Evolutionary conservation across 129 eudicot species (phyloP).

Genomic region (Ambrosia trifida): DNA sequence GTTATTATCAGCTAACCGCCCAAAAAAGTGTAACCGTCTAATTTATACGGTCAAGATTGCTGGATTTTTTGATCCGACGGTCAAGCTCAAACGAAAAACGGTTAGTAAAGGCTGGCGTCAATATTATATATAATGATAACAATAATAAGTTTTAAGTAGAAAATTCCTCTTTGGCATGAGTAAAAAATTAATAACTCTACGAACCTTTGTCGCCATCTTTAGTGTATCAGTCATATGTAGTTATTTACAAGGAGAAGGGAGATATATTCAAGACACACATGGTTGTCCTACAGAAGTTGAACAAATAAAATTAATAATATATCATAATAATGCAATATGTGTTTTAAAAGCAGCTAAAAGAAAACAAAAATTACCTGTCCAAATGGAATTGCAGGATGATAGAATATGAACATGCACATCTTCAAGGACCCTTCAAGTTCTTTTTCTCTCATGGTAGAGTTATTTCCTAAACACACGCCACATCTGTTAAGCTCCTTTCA

Average conservation of each 20-base stretch:
- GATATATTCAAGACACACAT: constrained; percentile 75
- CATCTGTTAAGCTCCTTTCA: too few relatives aligned
- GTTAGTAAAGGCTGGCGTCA: too few relatives aligned
- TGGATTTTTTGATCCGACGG: too few relatives aligned
- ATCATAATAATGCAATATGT: neutral
- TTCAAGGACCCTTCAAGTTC: constrained; percentile 80
- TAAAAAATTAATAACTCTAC: neutral
- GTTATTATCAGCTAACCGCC: too few relatives aligned
- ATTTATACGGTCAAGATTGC: too few relatives aligned
- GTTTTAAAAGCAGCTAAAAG: neutral
- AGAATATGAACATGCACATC: constrained; percentile 87
- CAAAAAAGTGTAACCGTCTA: too few relatives aligned
- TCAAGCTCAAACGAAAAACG: too few relatives aligned
- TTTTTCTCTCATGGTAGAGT: too few relatives aligned
- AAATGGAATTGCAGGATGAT: constrained; percentile 68
- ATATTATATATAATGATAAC: neutral
- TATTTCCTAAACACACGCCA: too few relatives aligned
- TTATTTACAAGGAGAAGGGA: constrained; percentile 64
- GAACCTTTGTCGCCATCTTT: constrained; percentile 68
- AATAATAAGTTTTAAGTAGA: neutral
- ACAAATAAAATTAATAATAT: neutral
- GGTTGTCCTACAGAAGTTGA: constrained; percentile 62
- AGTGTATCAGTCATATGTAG: constrained; percentile 84
- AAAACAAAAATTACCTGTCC: constrained; percentile 53
- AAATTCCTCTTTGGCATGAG: neutral